Evolutionary conservation across 345 rosid genomes (phyloP), one percentile per base, ranked within the genome.

Genomic region (Euphorbia pulcherrima): DNA sequence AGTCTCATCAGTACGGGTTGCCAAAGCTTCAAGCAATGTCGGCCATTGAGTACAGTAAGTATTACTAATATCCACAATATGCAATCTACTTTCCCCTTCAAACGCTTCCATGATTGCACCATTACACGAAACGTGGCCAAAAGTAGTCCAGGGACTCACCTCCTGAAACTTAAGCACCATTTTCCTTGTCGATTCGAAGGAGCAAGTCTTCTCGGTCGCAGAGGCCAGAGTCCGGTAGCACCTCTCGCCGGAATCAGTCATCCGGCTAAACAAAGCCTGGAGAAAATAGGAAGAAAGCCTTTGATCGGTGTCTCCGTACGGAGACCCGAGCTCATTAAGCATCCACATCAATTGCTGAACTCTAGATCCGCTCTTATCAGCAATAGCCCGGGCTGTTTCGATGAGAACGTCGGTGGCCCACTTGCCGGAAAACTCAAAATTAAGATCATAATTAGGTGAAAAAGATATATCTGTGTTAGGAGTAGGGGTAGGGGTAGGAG

Each of bases 11-110:
- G 92, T 80, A 37, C 97, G 86, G 3, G 96, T 94, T 0, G 99
- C 99, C 18, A 94, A 78, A 37, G 99, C 92, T 84, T 94, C 97
- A 3, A 94, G 85, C 71, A 94, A 83, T 44, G 97, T 94, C 1
- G 99, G 99, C 99, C 99, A 94, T 64, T 94, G 99, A 17, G 99
- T 91, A 82, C 97, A 94, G 66, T 79, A 88, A 21, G 99, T 91
- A 33, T 89, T 89, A 78, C 99, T 91, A 20, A 94, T 77, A 75
- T 94, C 99, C 18, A 94, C 72, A 23, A 94, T 91, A 63, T 94
- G 99, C 28, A 91, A 78, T 74, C 84, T 89, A 44, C 60, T 64
- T 70, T 94, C 96, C 3, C 96, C 92, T 23, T 91, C 97, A 6
- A 94, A 81, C 12, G 97, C 96, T 79, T 94, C 99, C 83, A 94